phyloP scores from a whole-genome alignment of 805 yeast genomes.

The Maudiozyma bulderi region DNA sequence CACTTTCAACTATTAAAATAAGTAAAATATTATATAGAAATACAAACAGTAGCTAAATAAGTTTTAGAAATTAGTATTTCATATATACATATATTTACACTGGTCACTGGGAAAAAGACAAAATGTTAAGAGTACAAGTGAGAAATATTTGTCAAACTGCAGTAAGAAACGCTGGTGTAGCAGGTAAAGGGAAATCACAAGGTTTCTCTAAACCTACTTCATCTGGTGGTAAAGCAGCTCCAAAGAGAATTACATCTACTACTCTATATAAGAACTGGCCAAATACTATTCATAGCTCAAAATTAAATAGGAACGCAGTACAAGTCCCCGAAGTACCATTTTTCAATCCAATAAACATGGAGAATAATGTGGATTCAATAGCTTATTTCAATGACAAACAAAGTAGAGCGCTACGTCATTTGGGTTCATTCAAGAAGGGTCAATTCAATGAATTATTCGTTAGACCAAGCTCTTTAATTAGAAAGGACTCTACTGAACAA shows the following conservation, averaged over 20 bases:
- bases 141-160: conserved; percentile 12
- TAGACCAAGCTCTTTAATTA: conserved; percentile 50
- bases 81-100: not conserved
- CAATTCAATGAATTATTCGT: conserved; percentile 61
- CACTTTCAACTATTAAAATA: too few relatives aligned
- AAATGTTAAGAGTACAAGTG: conserved; percentile 15
- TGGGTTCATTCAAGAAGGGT: conserved; percentile 57
- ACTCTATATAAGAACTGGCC: conserved; percentile 29
- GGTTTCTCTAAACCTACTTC: conserved; percentile 20
- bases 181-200: conserved; percentile 18
- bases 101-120: not conserved
- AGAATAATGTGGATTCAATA: conserved; percentile 23
- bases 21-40: too few relatives aligned
- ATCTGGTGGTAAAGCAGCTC: conserved; percentile 10
- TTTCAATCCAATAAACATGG: conserved; percentile 12
- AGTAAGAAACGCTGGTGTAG: conserved; percentile 10
- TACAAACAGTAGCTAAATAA: not conserved
- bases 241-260: conserved; percentile 22
- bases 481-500: conserved; percentile 37
- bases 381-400: conserved; percentile 35
- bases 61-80: not conserved
- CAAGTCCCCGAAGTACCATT: conserved; percentile 14
- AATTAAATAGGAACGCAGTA: conserved; percentile 26
- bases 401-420: conserved; percentile 35
- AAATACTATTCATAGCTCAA: conserved; percentile 26